Conservation (phyloP, 164 flowering plant species). For the Brasenia schreberi region DNA sequence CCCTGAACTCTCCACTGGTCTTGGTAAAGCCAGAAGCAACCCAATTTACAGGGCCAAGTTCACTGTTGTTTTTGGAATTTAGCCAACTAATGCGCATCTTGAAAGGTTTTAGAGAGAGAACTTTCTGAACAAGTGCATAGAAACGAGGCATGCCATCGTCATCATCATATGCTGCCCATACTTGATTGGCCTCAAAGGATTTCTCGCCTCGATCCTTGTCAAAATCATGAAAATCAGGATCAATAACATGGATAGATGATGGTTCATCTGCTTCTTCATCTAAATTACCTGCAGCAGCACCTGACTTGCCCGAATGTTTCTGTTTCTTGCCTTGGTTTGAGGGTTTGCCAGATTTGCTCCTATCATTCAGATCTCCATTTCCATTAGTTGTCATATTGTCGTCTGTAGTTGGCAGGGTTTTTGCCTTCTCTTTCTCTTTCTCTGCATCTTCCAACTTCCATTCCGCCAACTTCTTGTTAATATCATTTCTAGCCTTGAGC, state of each 20-base stretch:
- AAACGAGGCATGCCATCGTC: constrained; percentile 80
- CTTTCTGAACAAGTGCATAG: constrained; percentile 52
- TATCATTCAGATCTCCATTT: constrained; percentile 6
- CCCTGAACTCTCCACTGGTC: constrained; percentile 67
- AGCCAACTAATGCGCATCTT: constrained; percentile 63
- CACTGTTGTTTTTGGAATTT: constrained; percentile 44
- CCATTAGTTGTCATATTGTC: constrained; percentile 7
- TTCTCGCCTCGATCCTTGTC: constrained; percentile 49
- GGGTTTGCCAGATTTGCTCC: constrained; percentile 7
- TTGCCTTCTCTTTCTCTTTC: neutral
- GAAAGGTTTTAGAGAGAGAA: constrained; percentile 47
- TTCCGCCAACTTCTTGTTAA: constrained; percentile 30
- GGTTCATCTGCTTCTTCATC: constrained; percentile 15
- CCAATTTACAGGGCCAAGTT: constrained; percentile 52
- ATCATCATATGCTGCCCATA: constrained; percentile 74
- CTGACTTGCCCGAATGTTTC: neutral
- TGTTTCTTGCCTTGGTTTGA: constrained; percentile 8
- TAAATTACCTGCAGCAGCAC: constrained; percentile 6
- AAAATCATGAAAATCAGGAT: constrained; percentile 63
- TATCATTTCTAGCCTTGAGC: constrained; percentile 46
- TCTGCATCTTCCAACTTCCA: constrained; percentile 14
- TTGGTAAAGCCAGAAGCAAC: constrained; percentile 53
- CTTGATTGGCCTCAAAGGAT: constrained; percentile 50
- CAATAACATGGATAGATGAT: constrained; percentile 43
- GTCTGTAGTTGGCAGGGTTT: constrained; percentile 4